Evolutionary conservation across 2,329 filamentous ascomycete genomes (phyloP).

Genomic region (Penicillium sp.): DNA sequence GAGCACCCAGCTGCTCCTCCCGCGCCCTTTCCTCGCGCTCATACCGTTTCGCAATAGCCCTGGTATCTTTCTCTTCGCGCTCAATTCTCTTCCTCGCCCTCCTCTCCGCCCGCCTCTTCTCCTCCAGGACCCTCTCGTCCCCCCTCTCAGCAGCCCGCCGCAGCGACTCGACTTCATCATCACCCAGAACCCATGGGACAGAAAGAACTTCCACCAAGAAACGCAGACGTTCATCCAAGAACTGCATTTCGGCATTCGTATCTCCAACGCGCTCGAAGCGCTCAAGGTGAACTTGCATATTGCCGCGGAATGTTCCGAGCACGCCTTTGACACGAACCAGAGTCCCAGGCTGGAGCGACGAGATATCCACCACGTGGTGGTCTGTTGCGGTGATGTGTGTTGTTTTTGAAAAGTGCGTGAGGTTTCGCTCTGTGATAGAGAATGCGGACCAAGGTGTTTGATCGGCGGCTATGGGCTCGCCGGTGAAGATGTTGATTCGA

Average conservation of each 20-base stretch:
- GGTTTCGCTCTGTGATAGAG: background rate
- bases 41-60: constrained; percentile 34
- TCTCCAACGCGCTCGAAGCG: constrained; percentile 51
- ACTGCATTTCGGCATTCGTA: constrained; percentile 57
- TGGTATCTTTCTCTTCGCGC: constrained; percentile 41
- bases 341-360: constrained; percentile 50
- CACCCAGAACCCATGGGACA: constrained; percentile 55
- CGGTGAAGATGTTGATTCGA: constrained; percentile 16
- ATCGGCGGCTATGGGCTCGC: constrained; percentile 30
- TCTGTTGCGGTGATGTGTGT: constrained; percentile 29
- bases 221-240: constrained; percentile 53
- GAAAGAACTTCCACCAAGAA: constrained; percentile 54
- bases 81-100: constrained; percentile 26
- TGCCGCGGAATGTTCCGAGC: constrained; percentile 52
- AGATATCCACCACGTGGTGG: constrained; percentile 46
- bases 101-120: constrained; percentile 35
- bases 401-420: constrained; percentile 1
- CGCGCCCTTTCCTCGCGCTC: constrained; percentile 46
- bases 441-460: constrained; percentile 1
- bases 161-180: constrained; percentile 46
- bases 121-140: constrained; percentile 39
- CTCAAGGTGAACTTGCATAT: constrained; percentile 57
- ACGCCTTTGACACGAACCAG: constrained; percentile 61
- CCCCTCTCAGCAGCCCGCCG: constrained; percentile 43
- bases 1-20: constrained; percentile 31